Evolutionary conservation across 2,329 filamentous ascomycete species (phyloP), one percentile per base, ranked within the genome.

Genomic region (Clonostachys byssicola): DNA sequence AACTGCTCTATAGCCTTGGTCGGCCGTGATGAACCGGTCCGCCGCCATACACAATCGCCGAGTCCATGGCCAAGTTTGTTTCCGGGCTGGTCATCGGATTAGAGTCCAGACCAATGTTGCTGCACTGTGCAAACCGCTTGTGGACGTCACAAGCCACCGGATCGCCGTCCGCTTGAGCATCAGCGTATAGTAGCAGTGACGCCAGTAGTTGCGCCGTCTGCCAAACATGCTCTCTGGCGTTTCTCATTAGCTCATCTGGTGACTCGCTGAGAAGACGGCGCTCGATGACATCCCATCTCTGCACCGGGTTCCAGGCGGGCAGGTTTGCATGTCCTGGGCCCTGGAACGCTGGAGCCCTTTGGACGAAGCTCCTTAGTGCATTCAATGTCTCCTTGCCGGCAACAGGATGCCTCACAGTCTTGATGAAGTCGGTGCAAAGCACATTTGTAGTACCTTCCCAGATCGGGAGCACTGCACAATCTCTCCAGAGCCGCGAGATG

Each of bases 401-500:
- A 20, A 61, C 61, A 1, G 70, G 61, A 34, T 78, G 72, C 51
- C 75, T 77, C 40, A 80, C 48, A 0, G 73, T 71, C 17, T 74
- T 60, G 13, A 77, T 51, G 14, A 75, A 67, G 50, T 78, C 77
- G 2, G 69, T 71, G 5, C 80, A 80, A 47, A 90, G 70, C 6
- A 90, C 83, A 55, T 88, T 85, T 0, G 85, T 88, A 0, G 86
- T 89, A 1, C 86, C 84, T 61, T 88, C 85, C 83, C 84, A 88
- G 43, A 89, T 88, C 13, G 78, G 74, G 44, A 80, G 66, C 4
- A 88, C 85, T 8, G 66, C 71, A 2, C 75, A 79, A 54, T 89
- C 86, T 8, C 87, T 76, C 55, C 82, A 81, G 1, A 89, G 67
- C 7, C 83, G 74, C 0, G 85, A 76, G 5, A 89, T 66, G 56